Evolutionary conservation across 768 basidiomycete species (phyloP), one percentile per base, ranked within the genome.

Genomic region (Guyanaporus albipodus): DNA sequence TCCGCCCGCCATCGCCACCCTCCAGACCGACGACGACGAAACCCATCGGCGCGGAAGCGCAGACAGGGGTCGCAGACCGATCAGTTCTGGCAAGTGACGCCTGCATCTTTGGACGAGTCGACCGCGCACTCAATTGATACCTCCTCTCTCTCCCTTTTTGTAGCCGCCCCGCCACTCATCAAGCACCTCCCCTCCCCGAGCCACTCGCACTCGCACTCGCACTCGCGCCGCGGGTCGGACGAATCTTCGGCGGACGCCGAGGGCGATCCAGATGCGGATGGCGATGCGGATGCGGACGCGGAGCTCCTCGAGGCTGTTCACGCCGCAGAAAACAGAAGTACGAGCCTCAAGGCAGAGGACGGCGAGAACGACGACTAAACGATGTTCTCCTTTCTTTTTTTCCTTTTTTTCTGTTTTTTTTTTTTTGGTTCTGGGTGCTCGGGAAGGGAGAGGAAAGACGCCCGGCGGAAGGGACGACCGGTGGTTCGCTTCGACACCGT

Each of bases 291-390:
- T 9, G 67, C 62, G 0, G 76, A 78, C 11, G 67, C 66, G 37
- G 76, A 78, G 21, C 58, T 78, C 21, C 58, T 77, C n/a, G 76
- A 76, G 50, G 76, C 76, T 28, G 76, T 75, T 0, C 74, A 74
- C 48, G 76, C 75, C 6, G 70, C 76, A 6, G 76, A 75, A 56
- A 72, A 70, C 17, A 66, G 74, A 39, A 70, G 67, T 40, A 62
- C 61, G 38, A 60, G 67, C 3, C 9, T 62, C 47, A 66, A 67
- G 18, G 55, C 58, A 17, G 58, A 63, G 12, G 63, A 65, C 17
- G 54, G 31, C 8, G 63, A 58, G 8, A 55, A 54, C 32, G 57
- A 58, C 18, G 59, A 62, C 28, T 66, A 19, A 32, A 37, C 31
- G 29, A 32, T 26, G 22, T 11, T 14, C n/a, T n/a, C n/a, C n/a